Evolutionary conservation across 345 rosid genomes (phyloP).

Genomic region (Crucihimalaya himalaica): DNA sequence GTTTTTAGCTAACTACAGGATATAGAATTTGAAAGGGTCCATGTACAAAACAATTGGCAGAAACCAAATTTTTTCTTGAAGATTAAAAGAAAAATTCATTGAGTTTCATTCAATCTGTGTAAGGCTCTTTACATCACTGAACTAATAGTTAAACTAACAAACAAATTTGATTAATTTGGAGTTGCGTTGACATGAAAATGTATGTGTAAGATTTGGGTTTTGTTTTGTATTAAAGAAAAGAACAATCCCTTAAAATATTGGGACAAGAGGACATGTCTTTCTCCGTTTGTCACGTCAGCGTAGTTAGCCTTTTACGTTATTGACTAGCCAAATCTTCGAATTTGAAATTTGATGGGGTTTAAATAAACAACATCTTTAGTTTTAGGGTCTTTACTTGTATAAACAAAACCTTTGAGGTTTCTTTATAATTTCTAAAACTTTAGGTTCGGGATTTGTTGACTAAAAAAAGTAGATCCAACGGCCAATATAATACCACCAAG

Average conservation of each 20-base stretch:
- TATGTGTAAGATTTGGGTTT: neutral
- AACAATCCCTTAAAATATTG: neutral
- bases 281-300: conserved; percentile 30
- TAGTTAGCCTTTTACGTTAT: neutral
- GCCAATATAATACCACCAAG: conserved; percentile 10
- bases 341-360: conserved; percentile 16
- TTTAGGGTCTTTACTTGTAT: neutral
- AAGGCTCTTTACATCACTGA: neutral
- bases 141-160: no score
- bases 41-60: conserved; percentile 22
- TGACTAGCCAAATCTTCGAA: neutral
- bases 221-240: neutral
- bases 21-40: conserved; percentile 13
- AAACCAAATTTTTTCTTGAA: neutral
- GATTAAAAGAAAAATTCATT: neutral
- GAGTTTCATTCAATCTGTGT: neutral
- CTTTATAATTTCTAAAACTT: neutral
- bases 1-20: conserved; percentile 12
- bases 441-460: conserved; percentile 23
- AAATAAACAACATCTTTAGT: neutral
- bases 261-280: conserved; percentile 27
- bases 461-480: conserved; percentile 37
- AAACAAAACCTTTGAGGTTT: neutral
- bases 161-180: neutral
- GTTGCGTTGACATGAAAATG: neutral